A percentile compares a stretch with the other conserved stretches of the same genome.
Evolutionary conservation across 2,329 filamentous ascomycete species (phyloP).

Genomic region (Venturia aucupariae): DNA sequence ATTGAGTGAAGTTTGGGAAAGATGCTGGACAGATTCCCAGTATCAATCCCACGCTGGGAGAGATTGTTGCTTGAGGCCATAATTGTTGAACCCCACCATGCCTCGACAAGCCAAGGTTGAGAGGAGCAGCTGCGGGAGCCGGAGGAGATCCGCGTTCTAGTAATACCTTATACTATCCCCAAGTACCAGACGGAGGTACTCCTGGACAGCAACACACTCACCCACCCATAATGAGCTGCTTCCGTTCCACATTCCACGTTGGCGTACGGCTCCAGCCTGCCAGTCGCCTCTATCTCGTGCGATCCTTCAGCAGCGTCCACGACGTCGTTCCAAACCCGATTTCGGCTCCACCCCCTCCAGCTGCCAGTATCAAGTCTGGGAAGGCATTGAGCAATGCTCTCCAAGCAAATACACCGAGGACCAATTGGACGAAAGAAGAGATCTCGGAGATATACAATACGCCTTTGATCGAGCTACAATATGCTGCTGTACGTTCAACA

Average conservation of each 20-base stretch:
- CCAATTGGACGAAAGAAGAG: conserved; percentile 73
- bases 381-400: conserved; percentile 41
- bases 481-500: conserved; percentile 53
- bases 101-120: not conserved
- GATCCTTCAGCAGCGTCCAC: conserved; percentile 14
- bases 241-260: conserved; percentile 12
- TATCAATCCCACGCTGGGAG: too few species aligned
- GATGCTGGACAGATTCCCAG: too few species aligned
- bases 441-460: conserved; percentile 74
- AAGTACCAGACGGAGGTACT: too few species aligned
- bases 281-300: not conserved
- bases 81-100: conserved; percentile 4
- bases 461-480: conserved; percentile 69
- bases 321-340: conserved; percentile 12
- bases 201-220: not conserved
- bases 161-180: too few species aligned
- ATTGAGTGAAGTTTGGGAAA: too few species aligned
- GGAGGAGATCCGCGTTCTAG: not conserved
- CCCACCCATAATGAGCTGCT: conserved; percentile 10
- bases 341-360: conserved; percentile 17
- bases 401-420: conserved; percentile 51
- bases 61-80: too few species aligned
- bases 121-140: not conserved
- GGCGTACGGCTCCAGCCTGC: conserved; percentile 11
- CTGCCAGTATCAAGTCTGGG: not conserved